Percentiles rank a stretch among this genome's conserved stretches.
These are phyloP conservation scores for Naganishia cerealis DNA, from an alignment of 1,284 basidiomycete genomes.

Conservation along the genomic window DNA sequence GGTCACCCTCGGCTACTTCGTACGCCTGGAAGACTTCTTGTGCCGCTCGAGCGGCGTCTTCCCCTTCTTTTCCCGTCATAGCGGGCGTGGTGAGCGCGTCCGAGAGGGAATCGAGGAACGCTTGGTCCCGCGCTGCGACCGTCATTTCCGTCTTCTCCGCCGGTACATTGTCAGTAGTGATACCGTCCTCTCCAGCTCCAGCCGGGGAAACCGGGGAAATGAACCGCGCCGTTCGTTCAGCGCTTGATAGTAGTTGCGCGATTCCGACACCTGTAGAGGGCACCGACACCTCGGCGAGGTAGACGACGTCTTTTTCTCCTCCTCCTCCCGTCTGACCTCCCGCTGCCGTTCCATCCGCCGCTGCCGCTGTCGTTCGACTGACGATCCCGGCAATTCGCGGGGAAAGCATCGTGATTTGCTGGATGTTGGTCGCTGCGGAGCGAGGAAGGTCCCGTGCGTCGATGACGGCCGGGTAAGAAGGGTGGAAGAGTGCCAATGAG, in stretches of 20 bases:
- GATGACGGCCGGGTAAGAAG: slow-evolving; percentile 33
- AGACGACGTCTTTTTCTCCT: slow-evolving; percentile 24
- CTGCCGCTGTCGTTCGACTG: not conserved
- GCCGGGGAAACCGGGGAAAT: not conserved
- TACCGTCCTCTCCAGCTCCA: not conserved
- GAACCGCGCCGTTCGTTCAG: slow-evolving; percentile 19
- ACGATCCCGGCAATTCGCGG: slow-evolving; percentile 13
- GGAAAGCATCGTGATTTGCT: slow-evolving; percentile 22
- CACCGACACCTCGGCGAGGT: slow-evolving; percentile 26
- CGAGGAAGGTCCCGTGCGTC: slow-evolving; percentile 22
- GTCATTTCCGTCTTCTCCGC: not conserved
- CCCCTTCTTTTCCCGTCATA: not conserved
- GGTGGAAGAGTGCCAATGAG: slow-evolving; percentile 33
- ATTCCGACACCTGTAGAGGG: slow-evolving; percentile 33
- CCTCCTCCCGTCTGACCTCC: slow-evolving; percentile 2
- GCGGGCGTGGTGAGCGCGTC: slow-evolving; percentile 2
- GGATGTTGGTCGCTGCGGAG: slow-evolving; percentile 4
- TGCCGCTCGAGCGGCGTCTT: not conserved
- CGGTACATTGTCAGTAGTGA: not conserved
- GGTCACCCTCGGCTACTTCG: slow-evolving; percentile 21
- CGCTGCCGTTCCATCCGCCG: slow-evolving; percentile 3
- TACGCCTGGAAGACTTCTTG: slow-evolving; percentile 20
- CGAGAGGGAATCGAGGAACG: slow-evolving; percentile 24
- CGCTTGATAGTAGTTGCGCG: slow-evolving; percentile 31
- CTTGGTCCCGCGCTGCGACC: slow-evolving; percentile 16